Conservation (phyloP, 805 yeast species). For the Yarrowia osloensis region DNA sequence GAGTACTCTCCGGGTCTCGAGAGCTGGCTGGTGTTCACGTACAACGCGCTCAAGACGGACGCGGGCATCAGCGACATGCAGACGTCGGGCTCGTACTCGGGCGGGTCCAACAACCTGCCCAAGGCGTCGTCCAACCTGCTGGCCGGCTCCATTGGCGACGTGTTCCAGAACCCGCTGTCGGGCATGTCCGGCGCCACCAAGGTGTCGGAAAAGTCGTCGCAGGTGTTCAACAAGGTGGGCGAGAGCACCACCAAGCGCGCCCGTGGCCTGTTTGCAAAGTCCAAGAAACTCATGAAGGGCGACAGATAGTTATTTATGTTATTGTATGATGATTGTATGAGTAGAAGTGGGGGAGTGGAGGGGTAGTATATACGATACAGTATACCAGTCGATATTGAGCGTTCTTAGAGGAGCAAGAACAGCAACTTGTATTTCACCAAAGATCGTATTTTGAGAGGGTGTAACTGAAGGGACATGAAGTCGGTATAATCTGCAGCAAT, state of each 20-base stretch:
- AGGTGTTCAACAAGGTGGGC: constrained; percentile 39
- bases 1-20: constrained; percentile 43
- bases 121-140: constrained; percentile 30
- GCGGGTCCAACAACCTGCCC: constrained; percentile 32
- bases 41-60: constrained; percentile 21
- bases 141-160: constrained; percentile 25
- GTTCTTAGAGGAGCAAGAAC: no score
- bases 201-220: constrained; percentile 31
- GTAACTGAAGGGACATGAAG: no score
- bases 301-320: neutral
- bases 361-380: no score
- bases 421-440: no score
- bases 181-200: constrained; percentile 28
- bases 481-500: no score
- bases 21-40: constrained; percentile 39
- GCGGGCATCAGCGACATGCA: constrained; percentile 31
- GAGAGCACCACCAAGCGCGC: constrained; percentile 42
- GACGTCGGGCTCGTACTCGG: constrained; percentile 34
- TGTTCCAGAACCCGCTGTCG: constrained; percentile 34
- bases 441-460: no score
- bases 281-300: constrained; percentile 36
- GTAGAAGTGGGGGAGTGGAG: no score
- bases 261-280: constrained; percentile 43
- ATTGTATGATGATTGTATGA: neutral
- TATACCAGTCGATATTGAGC: no score